phyloP scores from a whole-genome alignment of 1,284 basidiomycete genomes.

The Fomitiporia mediterranea region DNA sequence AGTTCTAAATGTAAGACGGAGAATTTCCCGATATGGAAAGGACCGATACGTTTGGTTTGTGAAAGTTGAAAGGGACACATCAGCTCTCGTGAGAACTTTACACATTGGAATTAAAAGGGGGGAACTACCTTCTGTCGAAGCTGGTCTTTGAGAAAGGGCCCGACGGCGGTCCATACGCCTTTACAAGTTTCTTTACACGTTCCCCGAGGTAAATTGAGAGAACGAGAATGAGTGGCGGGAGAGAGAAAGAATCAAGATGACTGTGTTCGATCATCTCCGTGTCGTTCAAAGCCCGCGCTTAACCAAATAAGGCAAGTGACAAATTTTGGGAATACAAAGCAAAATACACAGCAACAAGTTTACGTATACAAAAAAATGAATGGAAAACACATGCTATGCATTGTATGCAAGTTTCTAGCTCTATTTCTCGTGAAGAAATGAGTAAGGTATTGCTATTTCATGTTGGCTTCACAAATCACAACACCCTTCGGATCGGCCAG shows the following conservation, averaged over 20 bases:
- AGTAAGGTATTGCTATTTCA: neutral
- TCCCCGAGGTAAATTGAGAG: neutral
- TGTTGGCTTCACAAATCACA: neutral
- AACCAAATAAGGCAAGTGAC: neutral
- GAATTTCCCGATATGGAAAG: constrained; percentile 16
- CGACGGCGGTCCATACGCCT: constrained; percentile 51
- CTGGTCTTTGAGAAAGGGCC: constrained; percentile 46
- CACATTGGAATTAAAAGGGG: constrained; percentile 13
- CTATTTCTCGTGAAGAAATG: too few relatives aligned
- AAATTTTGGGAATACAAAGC: too few relatives aligned
- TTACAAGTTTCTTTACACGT: neutral
- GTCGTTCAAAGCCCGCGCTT: constrained; percentile 6
- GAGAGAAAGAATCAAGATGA: neutral
- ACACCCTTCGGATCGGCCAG: constrained; percentile 34
- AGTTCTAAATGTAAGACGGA: constrained; percentile 11
- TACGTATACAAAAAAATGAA: too few relatives aligned
- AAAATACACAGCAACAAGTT: too few relatives aligned
- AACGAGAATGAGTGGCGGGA: neutral
- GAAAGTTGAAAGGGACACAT: neutral
- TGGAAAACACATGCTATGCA: too few relatives aligned
- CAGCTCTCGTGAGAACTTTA: constrained; percentile 4
- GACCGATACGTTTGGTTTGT: constrained; percentile 8
- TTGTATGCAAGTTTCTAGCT: too few relatives aligned
- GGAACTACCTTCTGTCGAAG: constrained; percentile 51
- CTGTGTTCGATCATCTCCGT: neutral